A percentile compares a stretch with the other conserved stretches of the same genome.
phyloP scores from a whole-genome alignment of 805 yeast genomes.

The Ascoidea asiatica region DNA sequence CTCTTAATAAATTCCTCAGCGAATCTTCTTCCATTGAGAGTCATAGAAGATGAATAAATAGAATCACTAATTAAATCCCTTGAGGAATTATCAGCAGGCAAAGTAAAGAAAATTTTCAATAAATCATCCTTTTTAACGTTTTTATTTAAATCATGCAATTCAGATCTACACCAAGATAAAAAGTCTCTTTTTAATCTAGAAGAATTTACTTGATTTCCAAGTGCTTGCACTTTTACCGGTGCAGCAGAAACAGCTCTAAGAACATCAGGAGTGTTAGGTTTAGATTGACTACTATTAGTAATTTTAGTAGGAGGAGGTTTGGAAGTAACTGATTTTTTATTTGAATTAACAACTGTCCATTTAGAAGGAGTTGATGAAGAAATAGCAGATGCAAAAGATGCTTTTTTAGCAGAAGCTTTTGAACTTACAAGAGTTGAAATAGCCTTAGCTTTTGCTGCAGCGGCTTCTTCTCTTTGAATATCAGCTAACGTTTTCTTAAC shows the following conservation, averaged over 20 bases:
- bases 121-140: conserved; percentile 72
- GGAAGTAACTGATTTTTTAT: conserved; percentile 11
- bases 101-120: conserved; percentile 61
- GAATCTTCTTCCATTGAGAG: conserved; percentile 90
- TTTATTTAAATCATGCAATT: conserved; percentile 52
- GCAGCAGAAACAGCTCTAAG: conserved; percentile 24
- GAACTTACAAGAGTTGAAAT: conserved; percentile 14
- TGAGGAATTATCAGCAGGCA: conserved; percentile 67
- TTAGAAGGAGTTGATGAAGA: conserved; percentile 13
- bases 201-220: conserved; percentile 2
- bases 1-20: conserved; percentile 81
- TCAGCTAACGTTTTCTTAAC: conserved; percentile 38
- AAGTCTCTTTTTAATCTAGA: conserved; percentile 35
- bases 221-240: conserved; percentile 6
- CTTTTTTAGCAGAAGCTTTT: conserved; percentile 12
- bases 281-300: conserved; percentile 9
- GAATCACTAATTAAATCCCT: conserved; percentile 85
- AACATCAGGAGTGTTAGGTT: conserved; percentile 18
- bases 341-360: conserved; percentile 26
- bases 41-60: conserved; percentile 72
- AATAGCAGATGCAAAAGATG: conserved; percentile 12
- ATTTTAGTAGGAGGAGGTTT: conserved; percentile 12
- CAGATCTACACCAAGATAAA: conserved; percentile 57
- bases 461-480: conserved; percentile 44
- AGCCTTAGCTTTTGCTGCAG: conserved; percentile 18